These are phyloP conservation scores for Rosa multiflora DNA, from an alignment of 306 rosid species.

Conservation along the genomic window DNA sequence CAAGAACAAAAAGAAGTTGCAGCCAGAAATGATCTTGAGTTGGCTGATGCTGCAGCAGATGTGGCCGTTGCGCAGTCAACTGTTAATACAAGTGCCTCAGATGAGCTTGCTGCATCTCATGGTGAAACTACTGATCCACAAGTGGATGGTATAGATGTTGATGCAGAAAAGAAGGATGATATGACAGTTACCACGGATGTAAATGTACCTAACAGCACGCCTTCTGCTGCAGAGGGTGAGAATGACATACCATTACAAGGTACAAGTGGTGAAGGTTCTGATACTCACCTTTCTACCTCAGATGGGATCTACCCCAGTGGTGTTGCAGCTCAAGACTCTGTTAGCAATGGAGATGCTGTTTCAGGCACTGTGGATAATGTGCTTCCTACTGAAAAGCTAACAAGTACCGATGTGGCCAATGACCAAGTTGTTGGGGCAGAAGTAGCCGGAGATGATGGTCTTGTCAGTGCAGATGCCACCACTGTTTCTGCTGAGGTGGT, in stretches of 20 bases:
- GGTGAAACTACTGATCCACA: slow-evolving; percentile 38
- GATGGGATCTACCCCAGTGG: background rate
- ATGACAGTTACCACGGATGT: slow-evolving; percentile 13
- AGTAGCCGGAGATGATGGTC: slow-evolving; percentile 17
- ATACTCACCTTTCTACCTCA: slow-evolving; percentile 1
- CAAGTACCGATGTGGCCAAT: slow-evolving; percentile 20
- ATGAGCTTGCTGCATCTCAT: slow-evolving; percentile 31
- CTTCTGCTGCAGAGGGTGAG: slow-evolving; percentile 30
- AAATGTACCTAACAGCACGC: slow-evolving; percentile 23
- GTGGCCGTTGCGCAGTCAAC: slow-evolving; percentile 24
- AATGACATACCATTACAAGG: background rate
- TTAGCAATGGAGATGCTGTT: background rate
- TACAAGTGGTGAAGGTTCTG: background rate
- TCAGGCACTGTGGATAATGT: slow-evolving; percentile 11
- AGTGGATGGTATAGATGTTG: slow-evolving; percentile 14
- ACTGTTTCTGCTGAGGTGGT: slow-evolving; percentile 30
- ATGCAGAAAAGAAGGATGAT: slow-evolving; percentile 13
- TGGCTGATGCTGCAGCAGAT: slow-evolving; percentile 38
- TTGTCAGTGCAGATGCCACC: slow-evolving; percentile 13
- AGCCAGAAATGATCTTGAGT: slow-evolving; percentile 42
- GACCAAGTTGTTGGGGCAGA: slow-evolving; percentile 26
- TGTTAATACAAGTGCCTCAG: slow-evolving; percentile 30
- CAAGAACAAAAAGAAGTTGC: slow-evolving; percentile 52
- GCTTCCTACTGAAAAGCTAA: slow-evolving; percentile 18
- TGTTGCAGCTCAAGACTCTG: slow-evolving; percentile 8